Evolutionary conservation across 2,329 filamentous ascomycete genomes (phyloP).

Genomic region (Paramyrothecium roridum): DNA sequence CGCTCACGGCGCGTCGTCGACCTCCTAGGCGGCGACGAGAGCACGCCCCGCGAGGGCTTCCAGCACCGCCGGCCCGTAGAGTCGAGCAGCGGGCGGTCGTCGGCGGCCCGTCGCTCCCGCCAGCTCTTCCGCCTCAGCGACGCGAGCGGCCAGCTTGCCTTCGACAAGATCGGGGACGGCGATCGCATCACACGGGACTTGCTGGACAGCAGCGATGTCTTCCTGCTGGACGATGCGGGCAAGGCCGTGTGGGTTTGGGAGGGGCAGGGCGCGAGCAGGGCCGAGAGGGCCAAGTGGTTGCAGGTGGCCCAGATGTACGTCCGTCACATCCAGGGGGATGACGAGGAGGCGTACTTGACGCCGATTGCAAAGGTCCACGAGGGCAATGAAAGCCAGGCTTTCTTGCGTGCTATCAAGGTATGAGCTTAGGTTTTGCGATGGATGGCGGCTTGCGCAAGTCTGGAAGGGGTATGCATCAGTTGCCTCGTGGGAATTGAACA

Average conservation of each 20-base stretch:
- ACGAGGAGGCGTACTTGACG: constrained; percentile 35
- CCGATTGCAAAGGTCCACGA: constrained; percentile 56
- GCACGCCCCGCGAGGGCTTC: constrained; percentile 35
- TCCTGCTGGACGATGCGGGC: constrained; percentile 58
- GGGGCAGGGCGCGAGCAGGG: constrained; percentile 52
- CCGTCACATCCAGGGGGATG: constrained; percentile 32
- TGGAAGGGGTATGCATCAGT: too few species aligned
- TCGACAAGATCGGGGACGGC: constrained; percentile 57
- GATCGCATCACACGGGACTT: constrained; percentile 40
- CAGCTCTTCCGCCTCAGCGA: constrained; percentile 63
- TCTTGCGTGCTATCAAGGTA: constrained; percentile 42
- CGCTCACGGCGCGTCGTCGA: constrained; percentile 52
- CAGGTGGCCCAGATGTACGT: constrained; percentile 56
- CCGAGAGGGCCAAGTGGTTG: constrained; percentile 60
- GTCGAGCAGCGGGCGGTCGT: constrained; percentile 16
- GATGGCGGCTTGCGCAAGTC: too few species aligned
- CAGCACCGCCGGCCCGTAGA: constrained; percentile 36
- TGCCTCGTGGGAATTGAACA: too few species aligned
- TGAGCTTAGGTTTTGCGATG: constrained; percentile 9
- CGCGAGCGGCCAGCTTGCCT: constrained; percentile 52
- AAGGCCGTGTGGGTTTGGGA: constrained; percentile 65
- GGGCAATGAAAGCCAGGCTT: constrained; percentile 52
- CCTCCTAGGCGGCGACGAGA: constrained; percentile 48
- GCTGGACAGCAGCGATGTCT: constrained; percentile 58
- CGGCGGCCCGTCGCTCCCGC: constrained; percentile 7